These are phyloP conservation scores for Orbilia ellipsospora DNA, from an alignment of 2,329 filamentous ascomycete species.

Conservation along the genomic window DNA sequence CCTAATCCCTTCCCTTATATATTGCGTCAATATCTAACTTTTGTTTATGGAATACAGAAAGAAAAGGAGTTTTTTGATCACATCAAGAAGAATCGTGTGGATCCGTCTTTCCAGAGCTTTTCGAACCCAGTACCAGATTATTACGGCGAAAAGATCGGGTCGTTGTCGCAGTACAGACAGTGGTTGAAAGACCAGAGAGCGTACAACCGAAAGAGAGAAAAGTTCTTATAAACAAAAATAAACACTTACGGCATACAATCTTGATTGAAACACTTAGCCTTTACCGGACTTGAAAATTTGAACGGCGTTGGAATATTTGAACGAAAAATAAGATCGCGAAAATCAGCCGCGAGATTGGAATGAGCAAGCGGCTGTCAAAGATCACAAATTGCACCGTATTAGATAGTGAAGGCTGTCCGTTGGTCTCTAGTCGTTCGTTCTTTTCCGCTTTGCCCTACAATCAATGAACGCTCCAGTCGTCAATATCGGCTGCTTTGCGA, in stretches of 20 bases:
- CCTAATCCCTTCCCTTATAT: not conserved
- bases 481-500: not conserved
- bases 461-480: not conserved
- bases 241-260: not conserved
- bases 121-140: slow-evolving; percentile 96
- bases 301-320: not conserved
- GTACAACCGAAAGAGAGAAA: slow-evolving; percentile 85
- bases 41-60: slow-evolving; percentile 69
- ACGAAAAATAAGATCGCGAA: not conserved
- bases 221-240: slow-evolving; percentile 57
- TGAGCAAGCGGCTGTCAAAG: not conserved
- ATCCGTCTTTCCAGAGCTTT: slow-evolving; percentile 87
- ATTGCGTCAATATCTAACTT: not conserved
- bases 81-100: slow-evolving; percentile 90
- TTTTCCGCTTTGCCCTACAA: not conserved
- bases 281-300: too few species aligned
- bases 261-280: not conserved
- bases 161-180: slow-evolving; percentile 87
- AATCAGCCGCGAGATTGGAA: not conserved
- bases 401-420: not conserved
- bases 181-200: slow-evolving; percentile 98
- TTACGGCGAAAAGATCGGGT: slow-evolving; percentile 98
- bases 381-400: slow-evolving; percentile 2
- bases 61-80: slow-evolving; percentile 92
- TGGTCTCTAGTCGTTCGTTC: not conserved